Conservation (phyloP, 2,329 filamentous ascomycete genomes). For the Apiospora arundinis region DNA sequence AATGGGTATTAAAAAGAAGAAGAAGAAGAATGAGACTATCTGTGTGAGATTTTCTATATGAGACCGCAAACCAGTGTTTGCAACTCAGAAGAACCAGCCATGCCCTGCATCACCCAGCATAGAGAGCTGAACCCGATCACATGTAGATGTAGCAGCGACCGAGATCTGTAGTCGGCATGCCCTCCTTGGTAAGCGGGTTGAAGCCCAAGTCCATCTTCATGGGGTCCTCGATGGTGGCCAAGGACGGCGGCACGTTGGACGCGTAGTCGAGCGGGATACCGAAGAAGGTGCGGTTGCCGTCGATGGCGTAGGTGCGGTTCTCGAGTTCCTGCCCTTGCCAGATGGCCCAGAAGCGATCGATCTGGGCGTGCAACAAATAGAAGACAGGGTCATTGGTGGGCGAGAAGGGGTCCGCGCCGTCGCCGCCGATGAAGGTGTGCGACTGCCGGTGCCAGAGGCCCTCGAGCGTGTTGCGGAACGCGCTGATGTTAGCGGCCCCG, state of each 20-base stretch:
- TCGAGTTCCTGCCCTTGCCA: constrained; percentile 32
- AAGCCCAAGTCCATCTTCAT: constrained; percentile 29
- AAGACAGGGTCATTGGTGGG: constrained; percentile 33
- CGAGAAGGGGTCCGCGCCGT: constrained; percentile 32
- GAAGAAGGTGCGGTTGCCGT: constrained; percentile 31
- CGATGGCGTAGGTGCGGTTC: constrained; percentile 29
- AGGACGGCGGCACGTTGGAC: constrained; percentile 28
- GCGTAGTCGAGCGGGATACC: constrained; percentile 27
- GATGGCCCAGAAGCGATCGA: constrained; percentile 33
- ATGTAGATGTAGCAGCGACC: constrained; percentile 32
- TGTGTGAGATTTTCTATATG: too few relatives aligned
- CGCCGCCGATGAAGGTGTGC: constrained; percentile 29
- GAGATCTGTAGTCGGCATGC: constrained; percentile 29
- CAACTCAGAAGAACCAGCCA: not conserved
- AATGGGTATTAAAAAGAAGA: too few relatives aligned
- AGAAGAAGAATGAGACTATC: too few relatives aligned
- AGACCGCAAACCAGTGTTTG: not conserved
- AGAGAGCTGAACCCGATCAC: constrained; percentile 5
- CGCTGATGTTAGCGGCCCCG: not conserved
- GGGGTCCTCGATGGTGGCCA: constrained; percentile 30
- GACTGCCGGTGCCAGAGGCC: constrained; percentile 30
- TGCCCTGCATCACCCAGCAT: not conserved
- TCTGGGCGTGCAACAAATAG: constrained; percentile 32
- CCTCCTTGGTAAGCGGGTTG: constrained; percentile 28
- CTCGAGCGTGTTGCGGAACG: constrained; percentile 26